Evolutionary conservation across 2,329 filamentous ascomycete genomes (phyloP).

Genomic region (Chalara sp.): DNA sequence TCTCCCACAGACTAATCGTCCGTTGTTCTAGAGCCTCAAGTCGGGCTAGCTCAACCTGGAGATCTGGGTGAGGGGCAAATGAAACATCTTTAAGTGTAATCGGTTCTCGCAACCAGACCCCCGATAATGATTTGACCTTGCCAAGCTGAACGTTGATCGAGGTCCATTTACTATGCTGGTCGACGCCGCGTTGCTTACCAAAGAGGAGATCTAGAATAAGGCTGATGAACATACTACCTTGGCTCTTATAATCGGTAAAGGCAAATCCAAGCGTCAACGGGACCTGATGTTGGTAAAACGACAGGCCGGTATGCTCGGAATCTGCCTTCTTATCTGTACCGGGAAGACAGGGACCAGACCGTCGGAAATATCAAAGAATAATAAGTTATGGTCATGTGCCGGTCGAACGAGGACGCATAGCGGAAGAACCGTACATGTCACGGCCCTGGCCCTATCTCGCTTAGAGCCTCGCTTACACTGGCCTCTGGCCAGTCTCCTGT

Average conservation of each 20-base stretch:
- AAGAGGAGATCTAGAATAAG: conserved; percentile 5
- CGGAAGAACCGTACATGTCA: conserved; percentile 4
- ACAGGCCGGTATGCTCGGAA: conserved; percentile 2
- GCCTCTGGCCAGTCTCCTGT: too few relatives aligned
- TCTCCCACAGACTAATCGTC: conserved; percentile 3
- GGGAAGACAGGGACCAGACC: conserved; percentile 7
- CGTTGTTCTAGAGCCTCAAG: conserved; percentile 6
- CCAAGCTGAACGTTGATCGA: conserved; percentile 7
- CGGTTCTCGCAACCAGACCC: conserved; percentile 7
- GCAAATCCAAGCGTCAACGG: conserved; percentile 6
- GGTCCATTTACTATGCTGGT: conserved; percentile 6
- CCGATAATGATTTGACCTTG: conserved; percentile 2
- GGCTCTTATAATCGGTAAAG: conserved; percentile 7
- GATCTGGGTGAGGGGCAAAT: conserved; percentile 4
- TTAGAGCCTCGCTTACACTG: too few relatives aligned
- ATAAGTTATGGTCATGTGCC: conserved; percentile 5
- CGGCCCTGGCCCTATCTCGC: too few relatives aligned
- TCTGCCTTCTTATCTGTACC: conserved; percentile 6
- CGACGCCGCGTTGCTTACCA: conserved; percentile 4
- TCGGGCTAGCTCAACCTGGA: conserved; percentile 3
- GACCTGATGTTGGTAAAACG: conserved; percentile 7
- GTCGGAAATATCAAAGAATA: conserved; percentile 5
- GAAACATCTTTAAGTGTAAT: conserved; percentile 6
- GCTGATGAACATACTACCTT: conserved; percentile 4
- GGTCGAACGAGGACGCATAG: conserved; percentile 6